phyloP scores from a whole-genome alignment of 2,329 filamentous ascomycete genomes.

The Verticillium isaacii region DNA sequence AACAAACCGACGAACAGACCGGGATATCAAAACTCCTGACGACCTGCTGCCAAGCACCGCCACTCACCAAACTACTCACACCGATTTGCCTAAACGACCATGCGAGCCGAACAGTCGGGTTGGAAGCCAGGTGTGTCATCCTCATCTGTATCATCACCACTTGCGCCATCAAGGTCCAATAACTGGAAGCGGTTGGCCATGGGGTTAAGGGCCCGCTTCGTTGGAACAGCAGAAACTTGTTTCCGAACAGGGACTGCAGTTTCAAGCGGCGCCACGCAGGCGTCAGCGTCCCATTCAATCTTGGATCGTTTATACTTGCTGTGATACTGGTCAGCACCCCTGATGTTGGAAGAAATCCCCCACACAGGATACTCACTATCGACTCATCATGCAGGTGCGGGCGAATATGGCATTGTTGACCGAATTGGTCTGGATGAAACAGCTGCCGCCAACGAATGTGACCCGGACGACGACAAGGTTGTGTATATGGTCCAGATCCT shows the following conservation, averaged over 20 bases:
- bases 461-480: constrained; percentile 68
- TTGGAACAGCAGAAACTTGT: constrained; percentile 18
- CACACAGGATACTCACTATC: constrained; percentile 31
- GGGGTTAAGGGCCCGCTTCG: constrained; percentile 30
- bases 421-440: constrained; percentile 71
- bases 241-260: constrained; percentile 14
- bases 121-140: constrained; percentile 5
- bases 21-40: not conserved
- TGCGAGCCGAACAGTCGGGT: not conserved
- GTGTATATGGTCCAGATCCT: constrained; percentile 79
- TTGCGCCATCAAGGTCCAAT: constrained; percentile 43
- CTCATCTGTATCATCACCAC: constrained; percentile 27
- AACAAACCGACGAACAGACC: constrained; percentile 2
- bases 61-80: not conserved
- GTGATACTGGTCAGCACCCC: constrained; percentile 24
- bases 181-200: constrained; percentile 58
- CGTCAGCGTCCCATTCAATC: constrained; percentile 68
- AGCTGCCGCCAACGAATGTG: constrained; percentile 52
- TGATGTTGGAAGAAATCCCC: not conserved
- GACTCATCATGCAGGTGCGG: constrained; percentile 71
- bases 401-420: constrained; percentile 72
- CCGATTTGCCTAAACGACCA: not conserved
- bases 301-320: constrained; percentile 65
- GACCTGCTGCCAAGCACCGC: not conserved
- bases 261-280: constrained; percentile 60